Evolutionary conservation across 345 rosid species (phyloP).

Genomic region (Eucalyptus sideroxylon): DNA sequence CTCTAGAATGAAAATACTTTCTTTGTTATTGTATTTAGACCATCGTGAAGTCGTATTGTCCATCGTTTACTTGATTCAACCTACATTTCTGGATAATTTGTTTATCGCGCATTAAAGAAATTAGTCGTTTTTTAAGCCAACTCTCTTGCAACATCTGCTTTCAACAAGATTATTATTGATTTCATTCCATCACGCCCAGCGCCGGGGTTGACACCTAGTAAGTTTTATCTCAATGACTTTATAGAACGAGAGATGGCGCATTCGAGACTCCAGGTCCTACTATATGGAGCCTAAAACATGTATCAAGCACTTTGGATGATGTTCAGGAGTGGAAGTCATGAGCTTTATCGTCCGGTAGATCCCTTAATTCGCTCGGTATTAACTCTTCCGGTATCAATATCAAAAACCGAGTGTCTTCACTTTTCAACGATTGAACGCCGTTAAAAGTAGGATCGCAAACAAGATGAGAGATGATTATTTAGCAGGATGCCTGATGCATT

Average conservation of each 20-base stretch:
- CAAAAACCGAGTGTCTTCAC: background rate
- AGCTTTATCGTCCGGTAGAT: background rate
- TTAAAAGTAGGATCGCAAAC: background rate
- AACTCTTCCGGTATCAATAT: background rate
- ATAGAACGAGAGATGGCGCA: background rate
- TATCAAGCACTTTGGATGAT: background rate
- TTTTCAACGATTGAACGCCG: background rate
- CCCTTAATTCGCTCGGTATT: background rate
- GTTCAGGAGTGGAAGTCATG: background rate
- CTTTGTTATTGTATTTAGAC: too few relatives aligned
- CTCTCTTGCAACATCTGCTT: background rate
- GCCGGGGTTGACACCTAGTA: background rate
- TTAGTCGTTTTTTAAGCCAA: too few relatives aligned
- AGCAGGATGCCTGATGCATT: background rate
- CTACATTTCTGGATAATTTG: too few relatives aligned
- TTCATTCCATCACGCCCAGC: background rate
- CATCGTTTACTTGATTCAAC: too few relatives aligned
- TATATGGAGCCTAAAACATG: background rate
- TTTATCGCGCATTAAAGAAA: too few relatives aligned
- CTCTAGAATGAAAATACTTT: too few relatives aligned
- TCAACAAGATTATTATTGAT: background rate
- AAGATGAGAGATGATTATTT: background rate
- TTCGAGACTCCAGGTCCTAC: background rate
- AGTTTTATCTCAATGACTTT: background rate
- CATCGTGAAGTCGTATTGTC: too few relatives aligned